Evolutionary conservation across 257 asterid species (phyloP).

Genomic region (Prunella vulgaris): DNA sequence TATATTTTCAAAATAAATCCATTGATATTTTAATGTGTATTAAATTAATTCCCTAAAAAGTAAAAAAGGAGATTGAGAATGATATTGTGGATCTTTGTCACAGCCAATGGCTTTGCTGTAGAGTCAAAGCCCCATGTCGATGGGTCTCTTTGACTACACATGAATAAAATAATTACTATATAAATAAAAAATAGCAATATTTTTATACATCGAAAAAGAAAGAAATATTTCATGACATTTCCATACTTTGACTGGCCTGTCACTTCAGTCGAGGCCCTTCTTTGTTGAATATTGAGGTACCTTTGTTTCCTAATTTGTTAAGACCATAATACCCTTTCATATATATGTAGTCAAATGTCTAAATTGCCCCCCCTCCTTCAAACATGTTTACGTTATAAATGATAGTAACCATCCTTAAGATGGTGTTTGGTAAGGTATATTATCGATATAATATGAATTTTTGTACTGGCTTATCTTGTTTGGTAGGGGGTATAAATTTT

Average conservation of each 20-base stretch:
- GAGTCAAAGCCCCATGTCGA: slow-evolving; percentile 35
- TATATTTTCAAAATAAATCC: no score
- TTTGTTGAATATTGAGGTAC: slow-evolving; percentile 42
- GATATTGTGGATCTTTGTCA: neutral
- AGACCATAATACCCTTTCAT: slow-evolving; percentile 23
- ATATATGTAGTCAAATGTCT: neutral
- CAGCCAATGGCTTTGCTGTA: slow-evolving; percentile 13
- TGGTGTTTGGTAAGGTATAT: no score
- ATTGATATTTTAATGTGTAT: no score
- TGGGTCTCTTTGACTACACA: slow-evolving; percentile 36
- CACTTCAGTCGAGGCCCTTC: slow-evolving; percentile 57
- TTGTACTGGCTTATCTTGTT: no score
- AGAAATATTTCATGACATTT: slow-evolving; percentile 17
- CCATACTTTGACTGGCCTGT: slow-evolving; percentile 50
- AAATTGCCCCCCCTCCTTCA: neutral
- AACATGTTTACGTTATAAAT: neutral
- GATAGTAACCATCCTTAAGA: no score
- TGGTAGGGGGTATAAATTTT: no score
- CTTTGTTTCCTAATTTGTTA: neutral
- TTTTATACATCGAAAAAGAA: neutral
- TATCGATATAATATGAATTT: no score
- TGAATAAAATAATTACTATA: neutral
- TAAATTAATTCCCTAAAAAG: no score
- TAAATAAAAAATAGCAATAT: neutral
- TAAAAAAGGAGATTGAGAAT: neutral